These are phyloP conservation scores for Aegilops sharonensis DNA, from an alignment of 176 grass and related monocot genomes.

Conservation along the genomic window DNA sequence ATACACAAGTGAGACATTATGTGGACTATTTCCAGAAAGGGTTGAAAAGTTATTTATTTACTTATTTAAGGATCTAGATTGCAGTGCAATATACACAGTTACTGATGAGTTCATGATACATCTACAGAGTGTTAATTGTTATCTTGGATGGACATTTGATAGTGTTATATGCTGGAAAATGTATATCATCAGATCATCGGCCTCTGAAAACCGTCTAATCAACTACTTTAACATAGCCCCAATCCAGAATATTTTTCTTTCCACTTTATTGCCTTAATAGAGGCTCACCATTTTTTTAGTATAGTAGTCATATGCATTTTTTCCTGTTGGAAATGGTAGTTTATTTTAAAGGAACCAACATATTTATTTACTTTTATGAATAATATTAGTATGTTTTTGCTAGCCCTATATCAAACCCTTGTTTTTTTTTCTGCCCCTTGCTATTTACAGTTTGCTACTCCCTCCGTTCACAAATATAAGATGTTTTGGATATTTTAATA, in stretches of 20 bases:
- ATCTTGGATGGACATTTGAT: not conserved
- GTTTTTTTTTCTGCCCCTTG: not conserved
- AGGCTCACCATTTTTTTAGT: not conserved
- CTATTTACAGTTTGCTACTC: not conserved
- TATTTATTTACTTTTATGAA: slow-evolving; percentile 9
- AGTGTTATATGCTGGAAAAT: not conserved
- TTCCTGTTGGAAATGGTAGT: not conserved
- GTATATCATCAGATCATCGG: not conserved
- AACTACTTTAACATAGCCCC: not conserved
- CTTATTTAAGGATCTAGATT: not conserved
- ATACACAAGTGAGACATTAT: not conserved
- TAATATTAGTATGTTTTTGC: not conserved
- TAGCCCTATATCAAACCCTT: not conserved
- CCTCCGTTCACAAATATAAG: too few species aligned
- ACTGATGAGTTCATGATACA: not conserved
- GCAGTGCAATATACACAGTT: too few species aligned
- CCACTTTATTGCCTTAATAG: not conserved
- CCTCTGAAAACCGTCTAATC: not conserved
- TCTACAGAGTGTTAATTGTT: not conserved
- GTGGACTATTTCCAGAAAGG: not conserved
- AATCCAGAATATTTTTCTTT: not conserved
- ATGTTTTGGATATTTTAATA: too few species aligned
- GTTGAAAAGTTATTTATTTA: not conserved
- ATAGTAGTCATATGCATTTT: slow-evolving; percentile 3
- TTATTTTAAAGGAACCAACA: not conserved